These are phyloP conservation scores for Acmispon strigosus DNA, from an alignment of 306 rosid species.

Conservation along the genomic window DNA sequence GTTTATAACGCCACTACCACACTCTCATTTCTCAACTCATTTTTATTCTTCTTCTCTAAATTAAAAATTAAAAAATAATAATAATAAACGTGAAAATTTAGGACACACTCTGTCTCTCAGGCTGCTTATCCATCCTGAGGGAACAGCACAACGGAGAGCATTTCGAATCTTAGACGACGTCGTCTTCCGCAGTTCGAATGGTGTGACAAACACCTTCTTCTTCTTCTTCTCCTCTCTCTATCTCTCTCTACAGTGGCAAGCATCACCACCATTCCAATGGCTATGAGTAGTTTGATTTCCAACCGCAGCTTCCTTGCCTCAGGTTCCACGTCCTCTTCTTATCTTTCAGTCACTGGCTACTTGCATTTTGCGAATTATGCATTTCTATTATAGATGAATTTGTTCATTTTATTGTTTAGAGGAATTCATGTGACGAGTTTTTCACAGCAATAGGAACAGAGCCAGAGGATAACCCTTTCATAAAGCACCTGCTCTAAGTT, in stretches of 20 bases:
- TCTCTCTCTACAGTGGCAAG: neutral
- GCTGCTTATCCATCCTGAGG: slow-evolving; percentile 58
- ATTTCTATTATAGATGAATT: no score
- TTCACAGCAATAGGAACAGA: no score
- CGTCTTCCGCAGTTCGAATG: slow-evolving; percentile 21
- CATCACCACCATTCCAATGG: slow-evolving; percentile 34
- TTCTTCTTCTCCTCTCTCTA: no score
- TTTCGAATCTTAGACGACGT: slow-evolving; percentile 23
- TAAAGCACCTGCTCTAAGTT: no score
- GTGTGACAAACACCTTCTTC: neutral
- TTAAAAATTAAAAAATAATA: neutral
- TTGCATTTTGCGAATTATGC: slow-evolving; percentile 16
- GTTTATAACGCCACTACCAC: slow-evolving; percentile 30
- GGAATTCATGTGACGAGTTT: no score
- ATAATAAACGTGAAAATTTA: slow-evolving; percentile 1
- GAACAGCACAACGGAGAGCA: neutral
- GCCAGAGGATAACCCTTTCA: no score
- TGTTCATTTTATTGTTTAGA: no score
- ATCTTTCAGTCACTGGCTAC: neutral
- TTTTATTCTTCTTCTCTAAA: neutral
- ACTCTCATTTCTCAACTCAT: slow-evolving; percentile 1
- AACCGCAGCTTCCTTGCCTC: slow-evolving; percentile 54
- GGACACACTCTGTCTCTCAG: neutral
- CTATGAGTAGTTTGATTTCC: slow-evolving; percentile 61
- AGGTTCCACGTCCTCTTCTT: slow-evolving; percentile 24